A percentile compares a stretch with the other conserved stretches of the same genome.
These are phyloP conservation scores for Lactarius pseudohatsudake DNA, from an alignment of 768 basidiomycete species.

Conservation along the genomic window DNA sequence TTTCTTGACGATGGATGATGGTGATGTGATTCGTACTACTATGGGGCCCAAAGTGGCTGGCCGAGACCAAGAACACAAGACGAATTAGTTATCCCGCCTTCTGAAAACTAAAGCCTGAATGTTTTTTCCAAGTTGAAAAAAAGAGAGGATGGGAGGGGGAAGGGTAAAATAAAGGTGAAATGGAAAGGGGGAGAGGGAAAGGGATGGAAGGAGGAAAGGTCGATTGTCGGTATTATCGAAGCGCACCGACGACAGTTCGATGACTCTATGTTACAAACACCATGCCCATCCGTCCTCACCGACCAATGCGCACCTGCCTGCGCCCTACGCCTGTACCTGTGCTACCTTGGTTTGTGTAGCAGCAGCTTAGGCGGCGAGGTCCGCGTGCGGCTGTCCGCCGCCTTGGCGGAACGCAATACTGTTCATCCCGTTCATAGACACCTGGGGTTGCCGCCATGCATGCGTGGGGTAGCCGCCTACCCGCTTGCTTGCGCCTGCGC, in stretches of 20 bases:
- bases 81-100: too few relatives aligned
- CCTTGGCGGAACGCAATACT: slow-evolving; percentile 10
- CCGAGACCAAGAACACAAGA: too few relatives aligned
- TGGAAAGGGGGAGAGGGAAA: too few relatives aligned
- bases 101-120: too few relatives aligned
- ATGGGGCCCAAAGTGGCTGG: too few relatives aligned
- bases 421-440: slow-evolving; percentile 6
- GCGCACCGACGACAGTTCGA: neutral
- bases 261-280: too few relatives aligned
- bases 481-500: too few relatives aligned
- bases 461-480: neutral
- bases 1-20: too few relatives aligned
- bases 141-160: too few relatives aligned
- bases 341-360: slow-evolving; percentile 5
- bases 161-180: neutral
- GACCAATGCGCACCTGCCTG: slow-evolving; percentile 19
- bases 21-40: too few relatives aligned
- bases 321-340: slow-evolving; percentile 22
- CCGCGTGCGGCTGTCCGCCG: slow-evolving; percentile 4
- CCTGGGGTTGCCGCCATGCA: neutral
- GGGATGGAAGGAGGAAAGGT: too few relatives aligned
- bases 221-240: neutral
- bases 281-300: neutral
- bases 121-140: too few relatives aligned
- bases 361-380: neutral